Evolutionary conservation across 495 filamentous ascomycete species (phyloP).

Genomic region (Penicillium cataractarum): DNA sequence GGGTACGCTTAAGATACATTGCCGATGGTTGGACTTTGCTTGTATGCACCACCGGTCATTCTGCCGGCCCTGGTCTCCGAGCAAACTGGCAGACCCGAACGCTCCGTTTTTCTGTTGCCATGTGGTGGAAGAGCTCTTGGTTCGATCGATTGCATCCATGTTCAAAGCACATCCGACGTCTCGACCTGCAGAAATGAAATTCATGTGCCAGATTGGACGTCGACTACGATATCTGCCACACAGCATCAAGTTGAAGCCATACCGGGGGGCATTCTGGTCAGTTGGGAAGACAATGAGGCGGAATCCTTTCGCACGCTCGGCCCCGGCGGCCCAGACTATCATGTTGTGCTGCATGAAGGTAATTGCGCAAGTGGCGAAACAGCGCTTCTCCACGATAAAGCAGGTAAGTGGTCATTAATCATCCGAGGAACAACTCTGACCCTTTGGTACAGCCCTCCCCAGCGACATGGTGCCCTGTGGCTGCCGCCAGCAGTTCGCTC

Average conservation of each 20-base stretch:
- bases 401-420: constrained; percentile 6
- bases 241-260: constrained; percentile 3
- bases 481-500: neutral
- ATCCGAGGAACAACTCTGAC: neutral
- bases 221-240: constrained; percentile 2
- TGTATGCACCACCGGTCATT: neutral
- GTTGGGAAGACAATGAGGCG: constrained; percentile 8
- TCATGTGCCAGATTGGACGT: neutral
- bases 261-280: constrained; percentile 6
- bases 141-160: neutral
- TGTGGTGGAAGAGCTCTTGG: neutral
- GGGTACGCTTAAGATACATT: neutral
- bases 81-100: neutral
- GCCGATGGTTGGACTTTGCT: constrained; percentile 10
- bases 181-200: neutral
- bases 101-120: neutral
- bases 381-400: constrained; percentile 1
- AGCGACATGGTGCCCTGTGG: neutral
- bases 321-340: neutral
- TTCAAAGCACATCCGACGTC: neutral
- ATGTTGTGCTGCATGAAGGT: neutral
- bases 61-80: constrained; percentile 4
- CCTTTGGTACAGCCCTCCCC: neutral
- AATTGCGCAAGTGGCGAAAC: neutral
- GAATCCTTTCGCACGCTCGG: constrained; percentile 2